These are phyloP conservation scores for Cucumis sativus DNA, from an alignment of 306 rosid species.

Conservation along the genomic window Cucumber_9930_V3 NC_026655.2:18390501-18391000, in stretches of 20 bases:
- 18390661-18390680: too few species aligned
- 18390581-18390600: too few species aligned
- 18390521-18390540: too few species aligned
- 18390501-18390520: too few species aligned
- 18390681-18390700: too few species aligned
- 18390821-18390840: conserved; percentile 89
- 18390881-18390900: conserved; percentile 66
- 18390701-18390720: too few species aligned
- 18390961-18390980: conserved; percentile 67
- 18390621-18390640: too few species aligned
- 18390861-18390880: conserved; percentile 74
- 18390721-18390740: too few species aligned
- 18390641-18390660: too few species aligned
- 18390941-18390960: conserved; percentile 83
- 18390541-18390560: too few species aligned
- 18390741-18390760: not conserved
- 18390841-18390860: conserved; percentile 80
- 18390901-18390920: conserved; percentile 80
- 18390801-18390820: conserved; percentile 76
- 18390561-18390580: too few species aligned
- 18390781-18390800: conserved; percentile 21
- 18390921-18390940: conserved; percentile 79
- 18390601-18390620: too few species aligned
- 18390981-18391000: conserved; percentile 90
- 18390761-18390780: not conserved